Conservation (phyloP, 148 eudicot species). For the Rhododendron vialii region DNA sequence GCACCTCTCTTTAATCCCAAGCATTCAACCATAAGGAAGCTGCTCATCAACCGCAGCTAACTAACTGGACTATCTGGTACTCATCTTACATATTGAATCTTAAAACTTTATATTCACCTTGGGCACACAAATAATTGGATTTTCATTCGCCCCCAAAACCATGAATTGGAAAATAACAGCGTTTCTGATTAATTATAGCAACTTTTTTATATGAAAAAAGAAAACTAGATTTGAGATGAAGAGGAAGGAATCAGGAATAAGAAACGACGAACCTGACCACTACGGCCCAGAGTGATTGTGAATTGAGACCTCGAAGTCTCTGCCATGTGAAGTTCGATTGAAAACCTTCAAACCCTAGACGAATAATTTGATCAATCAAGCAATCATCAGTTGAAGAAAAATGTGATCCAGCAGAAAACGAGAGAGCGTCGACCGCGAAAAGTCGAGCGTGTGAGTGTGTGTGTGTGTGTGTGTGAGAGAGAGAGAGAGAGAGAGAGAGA, state of each 20-base stretch:
- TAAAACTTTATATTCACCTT: not conserved
- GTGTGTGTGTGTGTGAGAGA: not conserved
- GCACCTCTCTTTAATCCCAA: not conserved
- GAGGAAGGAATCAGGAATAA: not conserved
- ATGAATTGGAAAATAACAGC: not conserved
- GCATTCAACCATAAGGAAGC: not conserved
- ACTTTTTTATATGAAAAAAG: not conserved
- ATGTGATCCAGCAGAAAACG: not conserved
- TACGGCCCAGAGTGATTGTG: constrained; percentile 50
- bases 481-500: not conserved
- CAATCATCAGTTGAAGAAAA: not conserved
- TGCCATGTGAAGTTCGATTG: not conserved
- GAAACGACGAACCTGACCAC: constrained; percentile 50
- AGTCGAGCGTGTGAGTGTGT: not conserved
- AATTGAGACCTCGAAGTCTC: constrained; percentile 4
- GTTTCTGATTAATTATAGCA: not conserved
- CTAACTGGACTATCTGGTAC: not conserved
- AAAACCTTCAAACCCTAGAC: not conserved
- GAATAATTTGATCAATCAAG: not conserved
- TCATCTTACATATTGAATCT: not conserved
- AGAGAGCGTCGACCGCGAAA: not conserved
- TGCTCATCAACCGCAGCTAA: not conserved
- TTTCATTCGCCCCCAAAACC: not conserved
- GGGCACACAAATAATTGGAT: not conserved
- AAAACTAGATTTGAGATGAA: not conserved